Base-by-base conservation (phyloP, 164 flowering plant species). In the Dillenia suffruticosa region DNA sequence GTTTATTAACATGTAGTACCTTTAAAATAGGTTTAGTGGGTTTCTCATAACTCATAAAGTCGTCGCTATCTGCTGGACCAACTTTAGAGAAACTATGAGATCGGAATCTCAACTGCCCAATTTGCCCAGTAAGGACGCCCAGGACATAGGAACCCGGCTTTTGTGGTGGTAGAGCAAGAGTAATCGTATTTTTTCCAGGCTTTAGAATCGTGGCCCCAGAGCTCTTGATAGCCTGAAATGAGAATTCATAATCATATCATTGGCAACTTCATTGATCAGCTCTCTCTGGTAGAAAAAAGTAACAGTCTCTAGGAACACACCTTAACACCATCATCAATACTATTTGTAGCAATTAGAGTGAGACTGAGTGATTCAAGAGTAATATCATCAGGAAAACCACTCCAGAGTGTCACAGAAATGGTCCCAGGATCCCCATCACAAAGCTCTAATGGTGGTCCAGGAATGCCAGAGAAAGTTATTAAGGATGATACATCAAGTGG, bases 331-430 rank as follows among this genome's bases (percentile, higher is more conserved):
- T 92, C 97, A 78, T 92, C 97, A 65, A 85, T 82, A 76, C 81
- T 84, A 74, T 68, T 72, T 49, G 90, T 88, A 45, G 95, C 92
- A 61, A 70, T 79, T 64, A 94, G 77, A 32, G 96, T 89, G 50
- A 94, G 86, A 74, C 83, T 89, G 6, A 94, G 86, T 46, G 93
- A 84, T 58, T 94, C 97, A 65, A 94, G 96, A 63, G 88, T 81
- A 60, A 94, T 94, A 71, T 89, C 93, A 83, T 91, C 97, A 59
- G 99, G 99, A 80, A 94, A 94, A 68, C 96, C 99, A 79, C 99
- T 91, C 99, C 97, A 94, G 24, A 94, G 81, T 65, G 83, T 84
- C 10, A 94, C 97, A 59, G 92, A 85, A 14, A 94, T 76, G 56
- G 82, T 77, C 66, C 99, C 94, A 64, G 99, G 96, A 73, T 94